Conservation (phyloP, 805 yeast genomes). For the Yamadazyma insecticola region DNA sequence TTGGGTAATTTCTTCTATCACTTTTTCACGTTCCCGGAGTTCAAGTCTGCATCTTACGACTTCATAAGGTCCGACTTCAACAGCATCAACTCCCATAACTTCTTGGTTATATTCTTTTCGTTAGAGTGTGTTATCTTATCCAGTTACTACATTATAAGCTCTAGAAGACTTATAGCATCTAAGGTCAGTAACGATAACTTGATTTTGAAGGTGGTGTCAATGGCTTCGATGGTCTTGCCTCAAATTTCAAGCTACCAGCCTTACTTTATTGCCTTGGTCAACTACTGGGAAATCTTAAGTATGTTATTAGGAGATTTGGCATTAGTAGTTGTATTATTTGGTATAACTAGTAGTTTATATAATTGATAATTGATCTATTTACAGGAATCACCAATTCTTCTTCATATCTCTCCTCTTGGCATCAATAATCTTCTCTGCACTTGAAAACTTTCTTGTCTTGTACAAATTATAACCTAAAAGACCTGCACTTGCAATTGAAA, state of each 20-base stretch:
- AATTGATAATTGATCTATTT: slow-evolving; percentile 2
- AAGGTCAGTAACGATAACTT: slow-evolving; percentile 21
- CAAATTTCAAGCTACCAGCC: slow-evolving; percentile 24
- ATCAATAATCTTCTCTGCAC: slow-evolving; percentile 37
- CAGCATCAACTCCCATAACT: slow-evolving; percentile 11
- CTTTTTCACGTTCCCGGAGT: slow-evolving; percentile 14
- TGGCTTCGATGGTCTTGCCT: slow-evolving; percentile 33
- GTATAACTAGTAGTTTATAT: slow-evolving; percentile 21
- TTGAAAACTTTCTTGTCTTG: slow-evolving; percentile 24
- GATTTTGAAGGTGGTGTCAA: slow-evolving; percentile 22
- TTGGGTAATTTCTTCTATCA: slow-evolving; percentile 33
- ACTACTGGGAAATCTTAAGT: slow-evolving; percentile 33
- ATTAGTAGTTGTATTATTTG: slow-evolving; percentile 34
- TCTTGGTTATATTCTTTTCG: slow-evolving; percentile 25
- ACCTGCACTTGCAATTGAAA: slow-evolving; percentile 67
- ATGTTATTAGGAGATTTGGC: slow-evolving; percentile 35
- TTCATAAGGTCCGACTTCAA: slow-evolving; percentile 15
- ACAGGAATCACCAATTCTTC: slow-evolving; percentile 13
- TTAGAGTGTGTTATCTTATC: slow-evolving; percentile 30
- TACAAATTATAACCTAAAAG: slow-evolving; percentile 43
- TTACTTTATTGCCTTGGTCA: slow-evolving; percentile 21
- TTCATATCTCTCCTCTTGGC: slow-evolving; percentile 38
- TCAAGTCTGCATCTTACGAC: slow-evolving; percentile 23
- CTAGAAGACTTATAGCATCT: slow-evolving; percentile 19
- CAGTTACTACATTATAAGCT: slow-evolving; percentile 26